Evolutionary conservation across 2,329 filamentous ascomycete genomes (phyloP).

Genomic region (Xylogone sp.): DNA sequence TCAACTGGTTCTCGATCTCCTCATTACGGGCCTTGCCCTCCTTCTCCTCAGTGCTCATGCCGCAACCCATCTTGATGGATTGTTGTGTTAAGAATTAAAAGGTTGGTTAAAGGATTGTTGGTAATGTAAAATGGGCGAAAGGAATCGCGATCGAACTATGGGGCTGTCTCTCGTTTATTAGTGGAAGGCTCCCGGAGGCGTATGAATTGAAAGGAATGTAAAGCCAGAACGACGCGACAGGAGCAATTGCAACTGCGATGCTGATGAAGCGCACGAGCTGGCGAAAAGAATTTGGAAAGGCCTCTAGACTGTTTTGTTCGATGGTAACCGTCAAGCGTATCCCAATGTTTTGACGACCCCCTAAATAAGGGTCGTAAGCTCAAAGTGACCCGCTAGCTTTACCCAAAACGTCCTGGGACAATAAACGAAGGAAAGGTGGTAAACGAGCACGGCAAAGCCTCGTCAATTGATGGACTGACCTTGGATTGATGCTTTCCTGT

Average conservation of each 20-base stretch:
- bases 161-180: background rate
- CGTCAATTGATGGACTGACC: background rate
- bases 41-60: conserved; percentile 99
- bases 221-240: background rate
- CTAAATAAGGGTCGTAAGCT: background rate
- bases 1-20: conserved; percentile 99
- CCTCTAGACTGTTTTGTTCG: background rate
- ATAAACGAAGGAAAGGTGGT: background rate
- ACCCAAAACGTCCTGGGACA: background rate
- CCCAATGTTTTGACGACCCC: background rate
- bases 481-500: conserved; percentile 1
- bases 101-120: background rate
- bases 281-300: background rate
- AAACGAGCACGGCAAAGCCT: background rate
- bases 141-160: background rate
- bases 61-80: conserved; percentile 88
- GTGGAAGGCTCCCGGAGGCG: background rate
- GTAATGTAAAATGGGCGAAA: background rate
- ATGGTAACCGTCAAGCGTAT: background rate
- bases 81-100: conserved; percentile 4
- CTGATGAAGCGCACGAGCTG: background rate
- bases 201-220: background rate
- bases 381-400: background rate
- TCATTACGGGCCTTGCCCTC: conserved; percentile 99
- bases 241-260: background rate